Base-by-base conservation (phyloP, 495 filamentous ascomycete genomes). In the Penicillium atrosanguineum region DNA sequence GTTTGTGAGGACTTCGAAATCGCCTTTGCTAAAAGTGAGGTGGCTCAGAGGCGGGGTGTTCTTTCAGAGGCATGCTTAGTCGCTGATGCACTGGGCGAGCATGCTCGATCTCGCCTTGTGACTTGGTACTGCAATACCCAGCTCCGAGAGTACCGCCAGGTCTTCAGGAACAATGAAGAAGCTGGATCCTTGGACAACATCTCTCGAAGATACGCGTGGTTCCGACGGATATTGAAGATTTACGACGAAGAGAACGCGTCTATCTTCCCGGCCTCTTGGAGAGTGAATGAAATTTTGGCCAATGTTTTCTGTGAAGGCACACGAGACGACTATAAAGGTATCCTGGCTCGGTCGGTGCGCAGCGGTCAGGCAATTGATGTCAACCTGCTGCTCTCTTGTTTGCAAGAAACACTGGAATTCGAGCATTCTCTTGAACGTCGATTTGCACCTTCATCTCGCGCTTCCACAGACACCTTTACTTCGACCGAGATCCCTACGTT, bases 91-190 rank as follows among this genome's bases (percentile, higher is more conserved):
- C 73, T 98, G 43, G 95, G 95, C 6, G 94, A 97, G 4, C 87
- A 87, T 66, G 93, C 95, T 38, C 82, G 86, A 59, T 80, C 88
- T 2, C 77, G 94, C 49, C 70, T 98, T 21, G 80, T 97, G 56
- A 94, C 87, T 21, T 98, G 94, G 94, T 98, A 98, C 65, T 93
- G 95, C 72, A 98, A 98, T 62, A 96, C 94, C 9, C 90, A 97
- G 74, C 76, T 98, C 52, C 83, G 94, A 36, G 94, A 98, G 70
- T 98, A 98, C 65, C 82, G 94, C 29, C 90, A 95, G 67, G 87
- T 98, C 4, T 98, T 98, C 72, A 78, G 90, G 20, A 93, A 93
- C 23, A 97, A 92, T 67, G 94, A 98, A 70, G 94, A 98, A 68
- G 94, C 94, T 3, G 94, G 95, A 3, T 97, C 88, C 42, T 77